Percentiles rank a stretch among this genome's conserved stretches.
Conservation (phyloP, 1,139 yeast genomes). For the Blastobotrys serpentis region DNA sequence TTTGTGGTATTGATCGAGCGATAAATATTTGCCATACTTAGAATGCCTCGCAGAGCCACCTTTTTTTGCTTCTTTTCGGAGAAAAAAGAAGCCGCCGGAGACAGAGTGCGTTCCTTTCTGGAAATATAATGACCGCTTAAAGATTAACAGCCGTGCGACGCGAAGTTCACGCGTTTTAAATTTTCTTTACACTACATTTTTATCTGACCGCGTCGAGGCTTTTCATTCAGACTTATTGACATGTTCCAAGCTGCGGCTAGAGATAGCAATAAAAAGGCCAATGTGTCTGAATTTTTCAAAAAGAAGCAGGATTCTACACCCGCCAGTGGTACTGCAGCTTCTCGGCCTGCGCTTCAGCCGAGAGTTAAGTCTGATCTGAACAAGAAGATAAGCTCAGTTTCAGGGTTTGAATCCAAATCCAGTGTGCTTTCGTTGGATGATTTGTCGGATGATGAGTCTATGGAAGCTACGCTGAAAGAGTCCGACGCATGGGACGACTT, state of each 20-base stretch:
- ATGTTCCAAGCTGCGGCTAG: constrained; percentile 5
- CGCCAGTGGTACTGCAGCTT: not conserved
- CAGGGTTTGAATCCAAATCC: constrained; percentile 9
- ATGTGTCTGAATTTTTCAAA: not conserved
- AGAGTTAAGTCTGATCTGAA: not conserved
- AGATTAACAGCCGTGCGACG: too few relatives aligned
- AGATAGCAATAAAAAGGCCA: not conserved
- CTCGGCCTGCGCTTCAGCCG: constrained; percentile 1
- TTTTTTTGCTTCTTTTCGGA: too few relatives aligned
- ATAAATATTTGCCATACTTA: too few relatives aligned
- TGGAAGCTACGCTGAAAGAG: constrained; percentile 5
- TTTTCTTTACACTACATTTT: not conserved
- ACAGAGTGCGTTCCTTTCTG: too few relatives aligned
- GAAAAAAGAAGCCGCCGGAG: too few relatives aligned
- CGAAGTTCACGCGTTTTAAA: not conserved
- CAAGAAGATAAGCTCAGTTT: constrained; percentile 2
- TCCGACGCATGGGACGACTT: constrained; percentile 10
- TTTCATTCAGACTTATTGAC: too few relatives aligned
- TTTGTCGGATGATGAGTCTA: constrained; percentile 12
- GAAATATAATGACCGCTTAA: too few relatives aligned
- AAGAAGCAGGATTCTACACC: not conserved
- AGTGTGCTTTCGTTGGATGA: constrained; percentile 8
- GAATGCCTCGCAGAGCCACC: too few relatives aligned
- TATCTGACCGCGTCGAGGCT: too few relatives aligned
- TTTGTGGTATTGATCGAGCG: too few relatives aligned